These are phyloP conservation scores for Pythium aphanidermatum DNA, from an alignment of 352 stramenopile genomes.

Conservation along the genomic window DNA sequence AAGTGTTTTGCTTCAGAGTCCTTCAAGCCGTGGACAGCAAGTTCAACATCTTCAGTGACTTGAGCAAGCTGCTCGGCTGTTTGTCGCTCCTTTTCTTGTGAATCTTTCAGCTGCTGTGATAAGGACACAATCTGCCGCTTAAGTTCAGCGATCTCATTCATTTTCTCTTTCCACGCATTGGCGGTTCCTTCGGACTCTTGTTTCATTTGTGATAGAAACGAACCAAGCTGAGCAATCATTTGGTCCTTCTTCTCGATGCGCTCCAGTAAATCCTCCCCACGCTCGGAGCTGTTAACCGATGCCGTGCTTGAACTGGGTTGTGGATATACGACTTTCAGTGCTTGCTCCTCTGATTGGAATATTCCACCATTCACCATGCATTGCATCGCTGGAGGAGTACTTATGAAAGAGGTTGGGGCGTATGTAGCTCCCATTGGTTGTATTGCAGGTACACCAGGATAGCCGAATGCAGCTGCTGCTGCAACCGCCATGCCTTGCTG, in stretches of 20 bases:
- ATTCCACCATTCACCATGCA: background rate
- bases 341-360: too few species aligned
- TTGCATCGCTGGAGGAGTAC: conserved; percentile 4
- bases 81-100: conserved; percentile 28
- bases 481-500: conserved; percentile 24
- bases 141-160: conserved; percentile 46
- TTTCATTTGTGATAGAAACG: conserved; percentile 68
- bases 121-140: conserved; percentile 28
- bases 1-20: conserved; percentile 30
- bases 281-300: background rate
- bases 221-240: conserved; percentile 59
- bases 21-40: conserved; percentile 23
- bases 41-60: conserved; percentile 30
- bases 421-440: conserved; percentile 7
- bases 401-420: background rate
- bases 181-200: conserved; percentile 59
- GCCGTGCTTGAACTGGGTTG: background rate
- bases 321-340: too few species aligned
- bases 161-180: conserved; percentile 53
- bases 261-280: conserved; percentile 19
- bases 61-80: conserved; percentile 29
- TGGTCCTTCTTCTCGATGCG: conserved; percentile 55
- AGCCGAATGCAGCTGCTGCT: conserved; percentile 5
- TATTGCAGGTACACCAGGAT: background rate
- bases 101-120: conserved; percentile 30